Base-by-base conservation (phyloP, 345 rosid species). In the Eucalyptus urophylla region DNA sequence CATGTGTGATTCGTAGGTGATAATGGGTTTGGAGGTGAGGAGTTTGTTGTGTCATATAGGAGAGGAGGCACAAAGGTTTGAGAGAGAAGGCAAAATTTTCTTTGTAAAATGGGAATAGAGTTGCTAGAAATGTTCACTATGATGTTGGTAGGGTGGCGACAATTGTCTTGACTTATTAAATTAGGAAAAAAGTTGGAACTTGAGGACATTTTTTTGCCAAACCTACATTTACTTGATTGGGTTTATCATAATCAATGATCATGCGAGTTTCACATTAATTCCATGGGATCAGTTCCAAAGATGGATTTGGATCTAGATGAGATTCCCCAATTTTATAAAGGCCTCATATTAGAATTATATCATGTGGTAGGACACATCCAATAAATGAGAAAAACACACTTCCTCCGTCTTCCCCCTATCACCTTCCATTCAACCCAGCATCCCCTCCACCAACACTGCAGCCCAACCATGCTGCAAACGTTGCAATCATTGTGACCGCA, bases 221-320 rank as follows among this genome's bases (percentile, higher is more conserved):
- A 56, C 6, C 6, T 1, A 56, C 1, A 56, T 56, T 22, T 56
- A 56, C 29, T 22, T 3, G 3, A 56, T 10, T 10, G 62, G 3
- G 0, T 56, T 3, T 56, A 56, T 22, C 29, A 24, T 56, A 56
- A 8, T 56, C 0, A 24, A 1, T 56, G 6, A 24, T 56, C 29
- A 56, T 24, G 29, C 0, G 29, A 6, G 12, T 56, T 24, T 0
- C 5, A 56, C 0, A 0, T 22, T 3, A 0, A 56, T 24, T 24
- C 1, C 29, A 56, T 3, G 1, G 1, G 13, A 56, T 9, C 0
- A 56, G 0, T 22, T 56, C 6, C 2, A 0, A 0, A 9, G 62
- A 56, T 24, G 29, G 29, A 22, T 56, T 22, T 56, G 62, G 1
- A 51, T 51, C 54, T 51, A 51, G 22, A 51, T 51, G 54, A 17